Evolutionary conservation across 202 grass and related monocot species (phyloP), one percentile per base, ranked within the genome.

Genomic region (Musa balbisiana): DNA sequence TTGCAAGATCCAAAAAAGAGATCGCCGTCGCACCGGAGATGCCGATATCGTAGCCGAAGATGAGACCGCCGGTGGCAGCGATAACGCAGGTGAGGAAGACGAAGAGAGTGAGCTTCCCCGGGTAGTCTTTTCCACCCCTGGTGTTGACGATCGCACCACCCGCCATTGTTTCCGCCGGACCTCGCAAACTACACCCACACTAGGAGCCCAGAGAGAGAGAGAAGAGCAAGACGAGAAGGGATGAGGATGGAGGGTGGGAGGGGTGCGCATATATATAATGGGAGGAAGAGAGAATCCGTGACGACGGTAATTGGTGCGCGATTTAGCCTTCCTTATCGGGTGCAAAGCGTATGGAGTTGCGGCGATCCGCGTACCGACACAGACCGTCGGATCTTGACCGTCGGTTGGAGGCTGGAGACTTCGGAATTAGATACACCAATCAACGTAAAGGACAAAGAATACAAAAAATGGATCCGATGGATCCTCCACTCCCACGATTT

Each of bases 1-100:
- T 15, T 56, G 0, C 17, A 17, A 16, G 17, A 56, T 15, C 54
- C 54, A 15, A 56, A 56, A 14, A 33, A 56, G 11, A 11, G 16
- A 12, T 24, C 62, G 21, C 2, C 11, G 22, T 24, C 16, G 10
- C 62, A 72, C 69, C 69, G 16, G 69, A 72, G 19, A 72, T 72
- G 43, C 69, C 69, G 19, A 72, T 50, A 16, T 72, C 69, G 51
- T 72, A 72, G 69, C 69, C 69, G 22, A 65, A 65, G 22, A 65
- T 65, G 62, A 65, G 62, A 24, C 62, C 23, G 11, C 23, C 62
- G 62, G 50, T 72, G 69, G 69, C 69, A 1, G 15, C 69, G 19
- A 72, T 9, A 16, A 72, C 16, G 33, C 69, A 72, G 21, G 69
- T 72, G 16, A 72, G 49, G 69, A 72, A 72, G 49, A 72, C 50